phyloP scores from a whole-genome alignment of 495 filamentous ascomycete genomes.

The Friedmanniomyces endolithicus region DNA sequence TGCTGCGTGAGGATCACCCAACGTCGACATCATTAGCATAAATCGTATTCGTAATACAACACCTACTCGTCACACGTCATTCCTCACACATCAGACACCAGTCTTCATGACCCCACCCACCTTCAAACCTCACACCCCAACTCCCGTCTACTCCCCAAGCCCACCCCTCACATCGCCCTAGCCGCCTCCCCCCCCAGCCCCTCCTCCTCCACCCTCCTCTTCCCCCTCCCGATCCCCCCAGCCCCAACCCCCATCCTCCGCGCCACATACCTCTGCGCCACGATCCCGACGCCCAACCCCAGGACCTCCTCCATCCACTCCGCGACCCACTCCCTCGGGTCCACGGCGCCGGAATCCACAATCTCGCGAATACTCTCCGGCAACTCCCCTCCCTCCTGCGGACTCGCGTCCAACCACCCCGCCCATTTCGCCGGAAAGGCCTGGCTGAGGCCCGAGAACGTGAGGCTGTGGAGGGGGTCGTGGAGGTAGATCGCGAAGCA shows the following conservation, averaged over 20 bases:
- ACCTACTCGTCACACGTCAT: not conserved
- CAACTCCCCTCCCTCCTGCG: constrained; percentile 33
- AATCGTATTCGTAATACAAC: too few species aligned
- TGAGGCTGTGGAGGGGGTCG: constrained; percentile 84
- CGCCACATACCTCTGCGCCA: constrained; percentile 95
- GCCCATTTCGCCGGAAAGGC: constrained; percentile 76
- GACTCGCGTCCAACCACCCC: constrained; percentile 88
- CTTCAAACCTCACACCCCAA: not conserved
- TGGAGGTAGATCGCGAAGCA: constrained; percentile 84
- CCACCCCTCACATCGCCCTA: constrained; percentile 41
- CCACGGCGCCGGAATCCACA: constrained; percentile 75
- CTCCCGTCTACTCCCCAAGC: not conserved
- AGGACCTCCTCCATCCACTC: constrained; percentile 94
- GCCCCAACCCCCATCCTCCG: constrained; percentile 91
- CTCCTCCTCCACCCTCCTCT: constrained; percentile 49
- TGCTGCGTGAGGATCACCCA: too few species aligned
- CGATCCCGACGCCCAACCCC: constrained; percentile 63
- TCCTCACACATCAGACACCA: not conserved
- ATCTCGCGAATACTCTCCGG: constrained; percentile 83
- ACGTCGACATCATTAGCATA: too few species aligned
- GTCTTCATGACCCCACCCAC: not conserved
- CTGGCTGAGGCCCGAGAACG: constrained; percentile 75
- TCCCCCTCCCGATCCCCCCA: constrained; percentile 66
- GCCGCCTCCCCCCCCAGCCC: constrained; percentile 64
- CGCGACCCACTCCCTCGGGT: constrained; percentile 90